phyloP scores from a whole-genome alignment of 306 rosid genomes.

The Adenanthera pavonina region DNA sequence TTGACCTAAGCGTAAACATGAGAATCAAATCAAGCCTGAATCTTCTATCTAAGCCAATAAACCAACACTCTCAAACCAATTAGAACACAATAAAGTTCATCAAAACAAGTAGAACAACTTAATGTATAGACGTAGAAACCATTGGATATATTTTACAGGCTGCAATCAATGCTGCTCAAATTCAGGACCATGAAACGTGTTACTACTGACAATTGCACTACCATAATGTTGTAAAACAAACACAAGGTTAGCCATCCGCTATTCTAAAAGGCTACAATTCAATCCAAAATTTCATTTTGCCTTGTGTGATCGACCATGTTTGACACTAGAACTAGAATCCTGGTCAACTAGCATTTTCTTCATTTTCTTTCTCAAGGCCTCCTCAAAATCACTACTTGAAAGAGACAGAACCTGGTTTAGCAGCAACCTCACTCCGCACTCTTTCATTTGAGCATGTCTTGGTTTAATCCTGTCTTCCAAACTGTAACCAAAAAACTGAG shows the following conservation, averaged over 20 bases:
- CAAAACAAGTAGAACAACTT: not conserved
- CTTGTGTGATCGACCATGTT: slow-evolving; percentile 17
- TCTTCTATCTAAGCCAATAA: not conserved
- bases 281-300: slow-evolving; percentile 28
- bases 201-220: not conserved
- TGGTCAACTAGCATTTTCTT: slow-evolving; percentile 49
- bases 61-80: not conserved
- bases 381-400: slow-evolving; percentile 56
- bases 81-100: slow-evolving; percentile 8
- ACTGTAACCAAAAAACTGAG: slow-evolving; percentile 87
- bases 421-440: slow-evolving; percentile 62
- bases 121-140: not conserved
- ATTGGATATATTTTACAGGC: not conserved
- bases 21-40: slow-evolving; percentile 11
- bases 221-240: slow-evolving; percentile 1
- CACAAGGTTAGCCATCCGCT: slow-evolving; percentile 25
- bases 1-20: not conserved
- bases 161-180: slow-evolving; percentile 29
- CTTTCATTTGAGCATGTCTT: slow-evolving; percentile 68
- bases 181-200: slow-evolving; percentile 20
- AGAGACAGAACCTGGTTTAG: slow-evolving; percentile 81
- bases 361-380: slow-evolving; percentile 61
- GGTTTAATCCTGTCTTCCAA: slow-evolving; percentile 85
- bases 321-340: slow-evolving; percentile 38
- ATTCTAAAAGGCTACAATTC: slow-evolving; percentile 22